phyloP scores from a whole-genome alignment of 805 yeast genomes.

The Schwanniomyces sp. region DNA sequence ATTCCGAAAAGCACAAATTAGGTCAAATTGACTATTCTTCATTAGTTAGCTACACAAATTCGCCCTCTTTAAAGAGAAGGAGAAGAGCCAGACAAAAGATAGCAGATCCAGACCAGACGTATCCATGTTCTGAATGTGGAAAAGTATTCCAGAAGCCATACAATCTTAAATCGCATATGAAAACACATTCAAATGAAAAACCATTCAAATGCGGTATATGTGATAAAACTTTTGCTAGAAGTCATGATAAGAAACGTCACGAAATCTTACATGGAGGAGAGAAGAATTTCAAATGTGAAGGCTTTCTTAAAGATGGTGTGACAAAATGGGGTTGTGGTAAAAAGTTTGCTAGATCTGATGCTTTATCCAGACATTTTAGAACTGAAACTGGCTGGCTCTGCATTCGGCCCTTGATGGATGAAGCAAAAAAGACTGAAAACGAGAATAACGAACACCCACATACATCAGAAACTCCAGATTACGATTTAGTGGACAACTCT shows the following conservation, averaged over 20 bases:
- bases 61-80: constrained; percentile 28
- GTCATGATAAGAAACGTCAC: constrained; percentile 76
- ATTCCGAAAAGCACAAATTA: not conserved
- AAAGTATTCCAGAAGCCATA: constrained; percentile 50
- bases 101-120: constrained; percentile 11
- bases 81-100: constrained; percentile 17
- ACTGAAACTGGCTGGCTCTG: constrained; percentile 76
- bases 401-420: constrained; percentile 62
- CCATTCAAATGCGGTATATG: constrained; percentile 69
- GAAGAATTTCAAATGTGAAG: constrained; percentile 68
- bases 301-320: constrained; percentile 53
- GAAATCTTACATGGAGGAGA: constrained; percentile 74
- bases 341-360: constrained; percentile 75
- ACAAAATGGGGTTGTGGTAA: constrained; percentile 77
- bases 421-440: constrained; percentile 40
- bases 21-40: constrained; percentile 31
- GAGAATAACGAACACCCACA: not conserved
- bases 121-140: constrained; percentile 43
- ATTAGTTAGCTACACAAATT: constrained; percentile 32
- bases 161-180: constrained; percentile 50
- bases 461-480: not conserved
- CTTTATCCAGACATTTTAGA: constrained; percentile 71
- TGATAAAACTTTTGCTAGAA: constrained; percentile 68
- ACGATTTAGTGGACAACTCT: constrained; percentile 12
- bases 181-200: constrained; percentile 61